Percentiles rank a stretch among this genome's conserved stretches.
Evolutionary conservation across 1,284 basidiomycete genomes (phyloP).

Genomic region (Psilocybe mexicana): DNA sequence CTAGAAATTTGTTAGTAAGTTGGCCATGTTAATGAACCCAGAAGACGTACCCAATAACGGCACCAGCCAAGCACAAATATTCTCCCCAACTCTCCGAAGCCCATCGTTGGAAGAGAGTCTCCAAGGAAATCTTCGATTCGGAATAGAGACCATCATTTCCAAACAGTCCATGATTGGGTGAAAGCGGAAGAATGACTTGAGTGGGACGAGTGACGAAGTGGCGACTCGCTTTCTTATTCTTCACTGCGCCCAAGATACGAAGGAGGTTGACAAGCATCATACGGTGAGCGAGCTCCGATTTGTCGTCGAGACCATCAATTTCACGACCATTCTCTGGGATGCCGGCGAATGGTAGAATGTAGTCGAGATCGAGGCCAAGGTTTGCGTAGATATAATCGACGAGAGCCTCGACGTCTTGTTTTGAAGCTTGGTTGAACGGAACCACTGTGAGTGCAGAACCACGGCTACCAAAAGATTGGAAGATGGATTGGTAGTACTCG

Average conservation of each 20-base stretch:
- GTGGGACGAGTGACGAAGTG: slow-evolving; percentile 97
- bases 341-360: slow-evolving; percentile 97
- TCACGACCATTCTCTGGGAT: slow-evolving; percentile 98
- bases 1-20: slow-evolving; percentile 37
- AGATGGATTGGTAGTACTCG: slow-evolving; percentile 98
- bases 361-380: slow-evolving; percentile 94
- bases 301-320: slow-evolving; percentile 96
- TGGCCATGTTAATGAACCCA: background rate
- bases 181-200: slow-evolving; percentile 95
- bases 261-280: slow-evolving; percentile 96
- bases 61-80: slow-evolving; percentile 96
- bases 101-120: slow-evolving; percentile 98
- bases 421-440: slow-evolving; percentile 98
- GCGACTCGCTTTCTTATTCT: slow-evolving; percentile 95
- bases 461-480: slow-evolving; percentile 92
- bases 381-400: slow-evolving; percentile 98
- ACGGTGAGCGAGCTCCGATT: slow-evolving; percentile 96
- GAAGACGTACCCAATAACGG: slow-evolving; percentile 86
- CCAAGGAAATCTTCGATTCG: slow-evolving; percentile 97
- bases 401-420: slow-evolving; percentile 95
- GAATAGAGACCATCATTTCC: slow-evolving; percentile 98
- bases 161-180: slow-evolving; percentile 97
- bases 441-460: slow-evolving; percentile 96
- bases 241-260: slow-evolving; percentile 94
- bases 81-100: slow-evolving; percentile 98